phyloP scores from a whole-genome alignment of 805 yeast species.

The Hemisphaericaspora nanyangensis region DNA sequence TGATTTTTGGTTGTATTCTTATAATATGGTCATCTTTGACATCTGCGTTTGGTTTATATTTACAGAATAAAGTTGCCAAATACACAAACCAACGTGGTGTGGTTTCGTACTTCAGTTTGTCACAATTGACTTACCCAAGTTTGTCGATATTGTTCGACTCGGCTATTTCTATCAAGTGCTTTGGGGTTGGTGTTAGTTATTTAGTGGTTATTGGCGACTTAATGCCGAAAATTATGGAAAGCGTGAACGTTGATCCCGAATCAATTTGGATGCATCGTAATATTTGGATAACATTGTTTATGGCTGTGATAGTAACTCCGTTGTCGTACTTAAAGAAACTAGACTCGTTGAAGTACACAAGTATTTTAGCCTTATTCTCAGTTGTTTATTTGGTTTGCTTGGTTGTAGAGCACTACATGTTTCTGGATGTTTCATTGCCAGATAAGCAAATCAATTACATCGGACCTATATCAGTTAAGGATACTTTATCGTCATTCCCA shows the following conservation, averaged over 20 bases:
- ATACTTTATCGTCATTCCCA: slow-evolving; percentile 58
- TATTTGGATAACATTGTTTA: slow-evolving; percentile 52
- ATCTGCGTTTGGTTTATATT: slow-evolving; percentile 56
- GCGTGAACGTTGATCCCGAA: slow-evolving; percentile 23
- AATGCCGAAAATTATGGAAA: slow-evolving; percentile 55
- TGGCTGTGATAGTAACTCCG: slow-evolving; percentile 56
- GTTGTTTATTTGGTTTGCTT: slow-evolving; percentile 58
- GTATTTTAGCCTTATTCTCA: slow-evolving; percentile 64
- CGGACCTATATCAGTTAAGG: slow-evolving; percentile 39
- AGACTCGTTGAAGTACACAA: slow-evolving; percentile 68
- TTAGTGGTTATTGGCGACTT: slow-evolving; percentile 74
- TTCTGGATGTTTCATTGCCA: slow-evolving; percentile 18
- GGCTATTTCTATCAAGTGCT: slow-evolving; percentile 73
- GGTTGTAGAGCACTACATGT: slow-evolving; percentile 48
- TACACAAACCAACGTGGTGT: slow-evolving; percentile 40
- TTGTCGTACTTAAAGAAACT: slow-evolving; percentile 56
- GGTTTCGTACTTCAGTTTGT: slow-evolving; percentile 42
- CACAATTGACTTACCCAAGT: slow-evolving; percentile 65
- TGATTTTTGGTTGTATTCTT: slow-evolving; percentile 38
- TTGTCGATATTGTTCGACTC: slow-evolving; percentile 67
- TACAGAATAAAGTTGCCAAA: slow-evolving; percentile 56
- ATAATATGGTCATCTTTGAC: slow-evolving; percentile 42
- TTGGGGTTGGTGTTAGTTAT: slow-evolving; percentile 72
- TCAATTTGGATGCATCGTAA: slow-evolving; percentile 32
- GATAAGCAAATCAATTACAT: slow-evolving; percentile 20